phyloP scores from a whole-genome alignment of 441 rosid species.

The Populus trichocarpa region DNA sequence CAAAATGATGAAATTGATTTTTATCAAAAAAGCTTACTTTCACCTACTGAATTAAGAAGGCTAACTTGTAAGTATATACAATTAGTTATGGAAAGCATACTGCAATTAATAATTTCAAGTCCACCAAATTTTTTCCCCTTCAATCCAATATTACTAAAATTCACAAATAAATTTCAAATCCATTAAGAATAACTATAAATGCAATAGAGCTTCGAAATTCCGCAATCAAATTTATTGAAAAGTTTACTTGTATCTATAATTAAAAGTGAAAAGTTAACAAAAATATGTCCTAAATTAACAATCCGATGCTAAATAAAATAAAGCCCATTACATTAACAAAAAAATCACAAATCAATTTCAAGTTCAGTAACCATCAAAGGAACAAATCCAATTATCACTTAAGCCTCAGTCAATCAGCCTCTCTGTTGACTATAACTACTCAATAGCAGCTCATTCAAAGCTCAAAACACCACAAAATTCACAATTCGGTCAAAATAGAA shows the following conservation, averaged over 20 bases:
- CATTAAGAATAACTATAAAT: neutral
- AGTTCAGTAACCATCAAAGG: neutral
- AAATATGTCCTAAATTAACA: neutral
- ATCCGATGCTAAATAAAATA: neutral
- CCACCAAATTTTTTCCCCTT: neutral
- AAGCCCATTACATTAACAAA: neutral
- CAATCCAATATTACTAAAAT: neutral
- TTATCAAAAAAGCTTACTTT: neutral
- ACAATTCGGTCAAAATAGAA: slow-evolving; percentile 15
- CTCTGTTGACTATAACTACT: neutral
- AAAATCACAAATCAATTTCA: neutral
- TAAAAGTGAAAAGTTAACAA: neutral
- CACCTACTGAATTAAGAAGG: neutral
- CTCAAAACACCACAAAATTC: neutral
- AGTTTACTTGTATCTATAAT: neutral
- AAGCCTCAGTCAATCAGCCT: neutral
- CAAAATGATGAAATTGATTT: neutral
- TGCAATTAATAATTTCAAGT: neutral
- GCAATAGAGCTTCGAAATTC: neutral
- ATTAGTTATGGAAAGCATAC: neutral
- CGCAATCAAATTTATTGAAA: neutral
- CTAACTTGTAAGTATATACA: neutral
- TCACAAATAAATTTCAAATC: neutral
- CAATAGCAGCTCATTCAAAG: neutral
- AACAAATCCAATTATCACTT: slow-evolving; percentile 1